Base-by-base conservation (phyloP, 192 early-diverging fungal genomes). In the Fimicolochytrium jonesii region DNA sequence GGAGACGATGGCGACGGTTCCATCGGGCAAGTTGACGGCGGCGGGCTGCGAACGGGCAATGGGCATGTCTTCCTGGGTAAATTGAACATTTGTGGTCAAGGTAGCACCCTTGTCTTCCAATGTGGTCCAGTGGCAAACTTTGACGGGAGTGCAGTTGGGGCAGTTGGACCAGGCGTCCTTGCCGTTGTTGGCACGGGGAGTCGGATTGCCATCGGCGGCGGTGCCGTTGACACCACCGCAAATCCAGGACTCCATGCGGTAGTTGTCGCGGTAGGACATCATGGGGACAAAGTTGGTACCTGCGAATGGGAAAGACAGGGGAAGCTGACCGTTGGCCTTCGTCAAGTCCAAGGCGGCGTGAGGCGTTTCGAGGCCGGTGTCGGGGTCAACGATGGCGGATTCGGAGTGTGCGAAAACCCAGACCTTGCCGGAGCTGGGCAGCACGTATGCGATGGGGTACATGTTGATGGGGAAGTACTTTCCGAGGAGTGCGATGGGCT, bases 191-290 rank as follows among this genome's bases (percentile, higher is more conserved):
- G 25, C 53, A 28, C 61, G 32, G 2, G 51, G 59, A 13, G 32
- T 61, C 10, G 45, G 45, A 23, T 15, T 33, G 45, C 59, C 59
- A 30, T 61, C 34, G 30, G 59, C 31, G 25, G 15, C 47, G 25
- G 45, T 45, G 6, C 57, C 35, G 22, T 69, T 63, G 33, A 62
- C 64, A 26, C 74, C 74, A 15, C 74, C 74, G 59, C 74, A 76
- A 36, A 76, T 20, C 62, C 67, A 52, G 46, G 72, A 49, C 11
- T 48, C 56, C 32, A 64, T 62, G 4, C 51, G 51, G 59, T 69
- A 76, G 31, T 64, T 44, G 46, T 36, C 52, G 11, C 22, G 18
- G 1, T 37, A 37, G 13, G 62, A 57, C 31, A 73, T 34, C 36
- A 68, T 69, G 1, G 67, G 67, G n/a, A 76, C 2, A 30, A 64